phyloP scores from a whole-genome alignment of 2,329 filamentous ascomycete species.

The Podosphaera fusca region DNA sequence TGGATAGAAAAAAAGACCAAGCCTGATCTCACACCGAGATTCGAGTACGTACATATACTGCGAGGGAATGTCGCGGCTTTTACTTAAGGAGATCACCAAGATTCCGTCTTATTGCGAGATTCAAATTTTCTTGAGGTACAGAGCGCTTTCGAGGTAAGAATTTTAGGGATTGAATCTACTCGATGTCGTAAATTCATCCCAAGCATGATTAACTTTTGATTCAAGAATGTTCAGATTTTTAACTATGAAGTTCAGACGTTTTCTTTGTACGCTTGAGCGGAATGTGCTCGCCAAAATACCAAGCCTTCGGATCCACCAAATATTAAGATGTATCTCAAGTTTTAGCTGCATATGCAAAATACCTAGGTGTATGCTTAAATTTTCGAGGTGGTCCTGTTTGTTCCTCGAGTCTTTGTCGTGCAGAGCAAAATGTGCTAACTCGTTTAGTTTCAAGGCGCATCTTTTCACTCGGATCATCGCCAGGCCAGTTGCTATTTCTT shows the following conservation, averaged over 20 bases:
- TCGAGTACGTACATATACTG: too few species aligned
- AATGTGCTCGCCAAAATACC: not conserved
- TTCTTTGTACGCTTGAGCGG: not conserved
- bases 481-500: not conserved
- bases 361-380: not conserved
- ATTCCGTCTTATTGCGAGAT: too few species aligned
- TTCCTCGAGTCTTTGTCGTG: not conserved
- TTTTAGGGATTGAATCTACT: not conserved
- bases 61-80: too few species aligned
- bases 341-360: not conserved
- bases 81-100: too few species aligned
- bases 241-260: not conserved
- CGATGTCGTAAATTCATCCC: not conserved
- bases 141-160: not conserved
- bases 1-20: too few species aligned
- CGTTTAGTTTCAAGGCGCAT: not conserved
- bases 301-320: slow-evolving; percentile 1
- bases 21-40: too few species aligned
- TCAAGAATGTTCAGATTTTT: not conserved
- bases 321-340: not conserved
- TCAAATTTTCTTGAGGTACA: too few species aligned
- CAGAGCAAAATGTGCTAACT: not conserved
- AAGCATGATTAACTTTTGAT: not conserved
- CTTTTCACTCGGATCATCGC: not conserved
- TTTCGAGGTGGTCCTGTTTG: not conserved